These are phyloP conservation scores for Zizania palustris DNA, from an alignment of 202 grass and related monocot genomes.

Conservation along the genomic window DNA sequence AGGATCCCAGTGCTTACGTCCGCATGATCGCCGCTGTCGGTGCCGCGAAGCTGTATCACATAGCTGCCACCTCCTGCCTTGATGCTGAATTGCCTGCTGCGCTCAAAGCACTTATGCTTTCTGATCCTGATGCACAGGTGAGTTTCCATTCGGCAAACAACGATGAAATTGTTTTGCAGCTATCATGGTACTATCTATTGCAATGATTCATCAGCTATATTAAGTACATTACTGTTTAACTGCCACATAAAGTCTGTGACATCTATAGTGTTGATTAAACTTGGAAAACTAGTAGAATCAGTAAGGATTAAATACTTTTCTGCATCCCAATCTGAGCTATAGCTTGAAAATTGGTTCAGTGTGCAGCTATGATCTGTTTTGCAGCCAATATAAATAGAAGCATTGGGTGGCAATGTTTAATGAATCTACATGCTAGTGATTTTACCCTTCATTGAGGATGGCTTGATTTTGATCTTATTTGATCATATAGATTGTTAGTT, in stretches of 20 bases:
- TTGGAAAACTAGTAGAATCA: constrained; percentile 21
- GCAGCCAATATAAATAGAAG: not conserved
- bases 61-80: constrained; percentile 78
- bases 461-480: constrained; percentile 36
- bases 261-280: constrained; percentile 31
- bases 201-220: not conserved
- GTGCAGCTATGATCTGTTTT: not conserved
- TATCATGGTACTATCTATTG: not conserved
- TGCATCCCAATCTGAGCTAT: constrained; percentile 6
- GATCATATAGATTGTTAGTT: constrained; percentile 9
- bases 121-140: constrained; percentile 90
- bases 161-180: not conserved
- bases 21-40: constrained; percentile 78
- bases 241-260: not conserved
- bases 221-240: not conserved
- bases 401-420: not conserved
- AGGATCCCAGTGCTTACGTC: constrained; percentile 90
- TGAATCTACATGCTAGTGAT: constrained; percentile 21
- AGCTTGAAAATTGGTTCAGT: not conserved
- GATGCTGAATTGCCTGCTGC: constrained; percentile 85
- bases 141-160: not conserved
- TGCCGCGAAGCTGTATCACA: constrained; percentile 90
- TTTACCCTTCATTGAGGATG: not conserved
- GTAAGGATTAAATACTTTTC: constrained; percentile 1
- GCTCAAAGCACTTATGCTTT: constrained; percentile 91